phyloP scores from a whole-genome alignment of 2,329 filamentous ascomycete species.

The Phaeophleospora eucalypticola region DNA sequence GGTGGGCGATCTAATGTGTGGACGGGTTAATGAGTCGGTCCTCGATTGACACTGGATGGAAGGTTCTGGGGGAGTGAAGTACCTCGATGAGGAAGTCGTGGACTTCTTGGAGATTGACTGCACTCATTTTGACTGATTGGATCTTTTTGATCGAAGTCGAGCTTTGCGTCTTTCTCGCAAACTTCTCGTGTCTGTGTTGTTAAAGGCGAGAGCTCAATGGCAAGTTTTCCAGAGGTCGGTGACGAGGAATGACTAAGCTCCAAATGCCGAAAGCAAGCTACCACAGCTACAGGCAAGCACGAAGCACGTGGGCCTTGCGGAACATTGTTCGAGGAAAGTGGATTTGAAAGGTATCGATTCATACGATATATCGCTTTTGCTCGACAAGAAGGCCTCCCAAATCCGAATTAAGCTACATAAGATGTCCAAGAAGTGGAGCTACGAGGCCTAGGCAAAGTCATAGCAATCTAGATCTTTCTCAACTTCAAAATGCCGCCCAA shows the following conservation, averaged over 20 bases:
- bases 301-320: no score
- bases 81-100: slow-evolving; percentile 44
- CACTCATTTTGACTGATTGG: slow-evolving; percentile 10
- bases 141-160: no score
- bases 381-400: background rate
- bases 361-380: no score
- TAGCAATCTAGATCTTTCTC: background rate
- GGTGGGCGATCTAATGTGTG: slow-evolving; percentile 41
- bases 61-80: no score
- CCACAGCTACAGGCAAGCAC: background rate
- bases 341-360: no score
- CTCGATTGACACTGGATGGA: no score
- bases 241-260: background rate
- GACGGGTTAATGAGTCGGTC: no score
- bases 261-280: background rate
- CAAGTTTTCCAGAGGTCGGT: background rate
- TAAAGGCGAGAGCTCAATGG: background rate
- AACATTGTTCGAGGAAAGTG: no score
- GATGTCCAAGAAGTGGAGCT: background rate
- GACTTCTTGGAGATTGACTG: slow-evolving; percentile 43
- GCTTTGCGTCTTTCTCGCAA: no score
- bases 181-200: background rate
- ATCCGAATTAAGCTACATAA: background rate
- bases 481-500: background rate
- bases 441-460: background rate